These are phyloP conservation scores for Linaria vulgaris DNA, from an alignment of 257 asterid species.

Conservation along the genomic window DNA sequence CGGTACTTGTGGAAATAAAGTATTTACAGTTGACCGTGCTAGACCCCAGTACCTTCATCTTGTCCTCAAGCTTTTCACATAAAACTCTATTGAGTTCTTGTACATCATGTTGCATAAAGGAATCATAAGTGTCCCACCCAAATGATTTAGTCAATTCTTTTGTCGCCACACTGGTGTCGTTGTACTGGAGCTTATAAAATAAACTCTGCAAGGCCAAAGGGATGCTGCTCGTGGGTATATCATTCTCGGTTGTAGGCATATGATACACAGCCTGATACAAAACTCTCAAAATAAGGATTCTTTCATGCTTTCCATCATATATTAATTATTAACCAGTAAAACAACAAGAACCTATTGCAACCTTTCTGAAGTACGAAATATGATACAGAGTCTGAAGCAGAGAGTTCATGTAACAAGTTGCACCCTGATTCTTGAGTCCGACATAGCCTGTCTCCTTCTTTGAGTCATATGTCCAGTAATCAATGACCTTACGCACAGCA, in stretches of 20 bases:
- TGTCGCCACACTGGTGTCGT: conserved; percentile 94
- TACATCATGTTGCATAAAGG: conserved; percentile 98
- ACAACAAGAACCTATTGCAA: conserved; percentile 31
- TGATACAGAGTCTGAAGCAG: conserved; percentile 93
- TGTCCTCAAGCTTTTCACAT: conserved; percentile 96
- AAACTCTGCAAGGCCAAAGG: conserved; percentile 97
- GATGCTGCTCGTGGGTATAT: conserved; percentile 94
- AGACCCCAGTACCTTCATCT: conserved; percentile 76
- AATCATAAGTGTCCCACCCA: conserved; percentile 99
- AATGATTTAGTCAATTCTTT: conserved; percentile 96
- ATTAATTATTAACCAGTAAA: conserved; percentile 17
- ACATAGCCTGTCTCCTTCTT: conserved; percentile 97
- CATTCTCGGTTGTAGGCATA: conserved; percentile 99
- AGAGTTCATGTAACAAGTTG: conserved; percentile 98
- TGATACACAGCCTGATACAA: conserved; percentile 91
- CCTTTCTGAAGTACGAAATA: conserved; percentile 97
- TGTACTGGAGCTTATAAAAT: conserved; percentile 95
- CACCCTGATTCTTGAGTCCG: conserved; percentile 99
- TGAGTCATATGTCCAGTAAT: conserved; percentile 52
- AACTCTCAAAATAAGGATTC: conserved; percentile 29
- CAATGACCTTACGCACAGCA: conserved; percentile 77
- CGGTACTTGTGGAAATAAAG: conserved; percentile 21
- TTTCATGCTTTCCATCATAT: conserved; percentile 20
- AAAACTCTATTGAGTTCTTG: conserved; percentile 96
- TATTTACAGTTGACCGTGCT: neutral